Base-by-base conservation (phyloP, 371 early-diverging fungal genomes). In the Rhizomucor miehei region DNA sequence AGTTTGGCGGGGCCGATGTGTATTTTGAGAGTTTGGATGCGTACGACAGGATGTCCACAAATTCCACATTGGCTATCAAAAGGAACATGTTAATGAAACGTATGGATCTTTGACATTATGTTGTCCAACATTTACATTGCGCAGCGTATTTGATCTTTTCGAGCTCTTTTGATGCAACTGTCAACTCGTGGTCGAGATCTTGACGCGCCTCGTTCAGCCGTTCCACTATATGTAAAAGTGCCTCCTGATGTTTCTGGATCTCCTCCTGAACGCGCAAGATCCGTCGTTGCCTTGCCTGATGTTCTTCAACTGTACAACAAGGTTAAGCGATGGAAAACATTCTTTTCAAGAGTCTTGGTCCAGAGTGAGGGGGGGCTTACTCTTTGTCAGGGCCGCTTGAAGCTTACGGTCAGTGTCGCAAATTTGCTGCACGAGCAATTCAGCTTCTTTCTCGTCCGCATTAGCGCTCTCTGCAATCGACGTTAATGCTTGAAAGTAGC, bases 261-360 rank as follows among this genome's bases (percentile, higher is more conserved):
- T 75, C 75, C 25, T 75, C 73, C 37, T 78, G 79, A 4, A 65
- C 71, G 25, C 65, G 58, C 23, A 67, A 69, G n/a, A 78, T 78
- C 13, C 56, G 61, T 35, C 57, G 63, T 54, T 78, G 79, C 17
- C 67, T 70, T 37, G 55, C 49, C 49, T 78, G 79, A 52, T 78
- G 79, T 21, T 68, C 66, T 43, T 73, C 73, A 57, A 78, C 79
- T 78, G 43, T n/a, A n/a, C n/a, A n/a, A n/a, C n/a, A n/a, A n/a
- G n/a, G n/a, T n/a, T n/a, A n/a, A n/a, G n/a, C n/a, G n/a, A n/a
- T n/a, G n/a, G n/a, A n/a, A n/a, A n/a, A n/a, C n/a, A n/a, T n/a
- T n/a, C n/a, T n/a, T n/a, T n/a, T n/a, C n/a, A n/a, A n/a, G n/a
- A n/a, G n/a, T n/a, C n/a, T n/a, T n/a, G n/a, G n/a, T n/a, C n/a